Evolutionary conservation across 2,329 filamentous ascomycete species (phyloP).

Genomic region (Fusarium xylarioides): DNA sequence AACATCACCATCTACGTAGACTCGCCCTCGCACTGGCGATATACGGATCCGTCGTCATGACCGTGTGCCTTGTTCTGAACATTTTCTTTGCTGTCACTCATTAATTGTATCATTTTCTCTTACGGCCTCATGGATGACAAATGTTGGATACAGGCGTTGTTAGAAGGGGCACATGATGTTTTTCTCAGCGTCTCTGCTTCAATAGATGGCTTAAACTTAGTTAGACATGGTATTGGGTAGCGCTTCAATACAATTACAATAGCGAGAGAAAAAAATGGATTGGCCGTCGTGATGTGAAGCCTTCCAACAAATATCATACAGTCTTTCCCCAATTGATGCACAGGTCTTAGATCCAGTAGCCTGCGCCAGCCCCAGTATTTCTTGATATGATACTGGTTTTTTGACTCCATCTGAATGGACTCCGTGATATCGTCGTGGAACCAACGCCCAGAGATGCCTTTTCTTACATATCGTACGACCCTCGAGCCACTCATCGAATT

Average conservation of each 20-base stretch:
- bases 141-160: conserved; percentile 34
- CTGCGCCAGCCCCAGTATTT: neutral
- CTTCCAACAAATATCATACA: conserved; percentile 28
- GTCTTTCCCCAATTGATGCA: neutral
- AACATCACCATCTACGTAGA: conserved; percentile 72
- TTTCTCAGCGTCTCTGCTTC: conserved; percentile 34
- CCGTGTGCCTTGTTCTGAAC: conserved; percentile 86
- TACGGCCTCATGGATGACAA: conserved; percentile 33
- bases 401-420: conserved; percentile 3
- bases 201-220: conserved; percentile 31
- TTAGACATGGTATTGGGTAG: conserved; percentile 37
- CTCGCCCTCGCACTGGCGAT: conserved; percentile 78
- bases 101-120: conserved; percentile 19
- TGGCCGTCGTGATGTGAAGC: neutral
- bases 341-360: neutral
- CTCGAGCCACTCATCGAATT: conserved; percentile 39
- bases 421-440: conserved; percentile 27
- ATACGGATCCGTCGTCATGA: conserved; percentile 90
- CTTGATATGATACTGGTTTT: neutral
- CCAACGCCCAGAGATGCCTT: conserved; percentile 43
- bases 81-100: conserved; percentile 77
- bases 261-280: conserved; percentile 24
- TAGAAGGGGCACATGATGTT: conserved; percentile 35
- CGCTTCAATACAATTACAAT: conserved; percentile 36
- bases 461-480: conserved; percentile 43